Evolutionary conservation across 495 filamentous ascomycete genomes (phyloP), one percentile per base, ranked within the genome.

Genomic region (Aspergillus bertholletiae): DNA sequence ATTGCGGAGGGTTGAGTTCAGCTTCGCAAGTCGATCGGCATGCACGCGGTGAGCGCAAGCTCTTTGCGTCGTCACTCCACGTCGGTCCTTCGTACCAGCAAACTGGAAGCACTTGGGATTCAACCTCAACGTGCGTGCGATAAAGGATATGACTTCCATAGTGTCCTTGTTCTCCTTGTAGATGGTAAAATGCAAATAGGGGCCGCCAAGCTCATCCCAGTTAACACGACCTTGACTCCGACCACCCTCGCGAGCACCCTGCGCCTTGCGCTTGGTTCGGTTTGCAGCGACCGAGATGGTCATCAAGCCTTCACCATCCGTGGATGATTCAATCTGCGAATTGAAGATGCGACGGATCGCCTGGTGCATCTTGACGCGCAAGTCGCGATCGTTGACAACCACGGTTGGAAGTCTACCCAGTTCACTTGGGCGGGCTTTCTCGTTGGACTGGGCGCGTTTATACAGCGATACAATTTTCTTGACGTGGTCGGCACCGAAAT

Each of bases 111-210:
- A 74, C 56, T 85, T 85, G 3, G 84, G 71, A 46, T 84, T 84
- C 60, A 88, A 75, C 57, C 85, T 85, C 28, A 96, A 62, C 17
- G 82, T 75, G 43, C 84, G 82, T 0, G 84, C 83, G 7, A 97
- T 73, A 53, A 84, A 87, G 7, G 80, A 83, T 24, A 95, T 76
- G 0, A 88, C 86, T 57, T 98, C 93, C 90, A 97, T 96, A 2
- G 95, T 98, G 62, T 98, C 95, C 60, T 91, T 91, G 70, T 98
- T 98, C 71, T 97, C 94, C 73, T 98, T 98, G 77, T 92, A 94
- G 35, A 98, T 81, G 0, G 90, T 89, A 64, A 97, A 95, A 68
- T 98, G 94, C 7, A 97, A 79, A 64, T 90, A 92, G 8, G 87
- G 83, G 1, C 88, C 91, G 17, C 87, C 88, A 11, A 84, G 77